Evolutionary conservation across 2,329 filamentous ascomycete genomes (phyloP).

Genomic region (Nigrospora oryzae): DNA sequence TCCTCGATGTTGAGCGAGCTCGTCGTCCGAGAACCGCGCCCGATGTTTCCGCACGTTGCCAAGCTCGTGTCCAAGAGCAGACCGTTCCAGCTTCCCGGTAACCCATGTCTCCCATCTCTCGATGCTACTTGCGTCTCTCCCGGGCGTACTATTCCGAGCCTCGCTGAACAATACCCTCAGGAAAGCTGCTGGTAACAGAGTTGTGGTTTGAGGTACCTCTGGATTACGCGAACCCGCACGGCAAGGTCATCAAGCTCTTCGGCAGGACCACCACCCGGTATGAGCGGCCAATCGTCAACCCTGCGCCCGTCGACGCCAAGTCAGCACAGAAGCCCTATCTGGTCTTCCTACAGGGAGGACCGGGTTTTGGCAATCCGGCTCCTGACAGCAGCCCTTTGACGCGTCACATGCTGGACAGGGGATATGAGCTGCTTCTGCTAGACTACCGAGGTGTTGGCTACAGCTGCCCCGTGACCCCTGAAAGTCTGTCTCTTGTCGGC

Average conservation of each 20-base stretch:
- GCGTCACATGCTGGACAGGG: slow-evolving; percentile 62
- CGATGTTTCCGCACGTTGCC: slow-evolving; percentile 8
- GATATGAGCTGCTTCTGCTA: slow-evolving; percentile 80
- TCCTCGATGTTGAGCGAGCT: too few species aligned
- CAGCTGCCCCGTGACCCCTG: slow-evolving; percentile 70
- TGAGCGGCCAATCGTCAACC: slow-evolving; percentile 49
- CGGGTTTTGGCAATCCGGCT: slow-evolving; percentile 66
- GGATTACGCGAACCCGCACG: slow-evolving; percentile 58
- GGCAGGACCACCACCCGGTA: slow-evolving; percentile 63
- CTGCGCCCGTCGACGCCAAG: slow-evolving; percentile 23
- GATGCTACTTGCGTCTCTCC: not conserved
- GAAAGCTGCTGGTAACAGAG: slow-evolving; percentile 69
- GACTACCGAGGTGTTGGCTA: slow-evolving; percentile 87
- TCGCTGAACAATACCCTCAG: slow-evolving; percentile 27
- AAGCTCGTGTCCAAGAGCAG: slow-evolving; percentile 25
- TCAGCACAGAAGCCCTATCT: slow-evolving; percentile 43
- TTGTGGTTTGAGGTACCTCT: slow-evolving; percentile 81
- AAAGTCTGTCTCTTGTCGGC: slow-evolving; percentile 58
- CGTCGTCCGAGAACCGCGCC: too few species aligned
- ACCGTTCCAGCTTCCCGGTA: slow-evolving; percentile 29
- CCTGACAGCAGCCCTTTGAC: slow-evolving; percentile 69
- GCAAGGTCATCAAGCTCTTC: slow-evolving; percentile 64
- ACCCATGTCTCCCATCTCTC: not conserved
- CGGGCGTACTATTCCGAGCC: too few species aligned
- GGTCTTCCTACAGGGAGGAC: slow-evolving; percentile 79